A percentile compares a stretch with the other conserved stretches of the same genome.
These are phyloP conservation scores for Yarrowia yakushimensis DNA, from an alignment of 805 yeast species.

Conservation along the genomic window DNA sequence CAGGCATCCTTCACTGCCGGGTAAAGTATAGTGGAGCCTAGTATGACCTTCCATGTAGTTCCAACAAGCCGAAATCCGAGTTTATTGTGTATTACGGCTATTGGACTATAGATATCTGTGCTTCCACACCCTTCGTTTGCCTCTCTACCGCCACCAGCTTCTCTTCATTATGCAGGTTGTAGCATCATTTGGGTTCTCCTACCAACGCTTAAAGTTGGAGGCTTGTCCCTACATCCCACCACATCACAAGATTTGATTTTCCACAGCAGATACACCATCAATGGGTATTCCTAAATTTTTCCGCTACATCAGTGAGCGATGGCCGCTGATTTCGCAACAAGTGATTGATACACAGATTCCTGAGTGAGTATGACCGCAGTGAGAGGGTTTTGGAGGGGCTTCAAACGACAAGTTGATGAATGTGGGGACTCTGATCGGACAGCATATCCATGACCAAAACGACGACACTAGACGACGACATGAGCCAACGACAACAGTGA, in stretches of 20 bases:
- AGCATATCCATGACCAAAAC: neutral
- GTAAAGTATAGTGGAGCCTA: neutral
- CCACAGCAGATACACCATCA: constrained; percentile 1
- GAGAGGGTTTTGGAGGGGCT: neutral
- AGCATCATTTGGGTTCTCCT: constrained; percentile 25
- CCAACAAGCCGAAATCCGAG: neutral
- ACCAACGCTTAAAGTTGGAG: constrained; percentile 32
- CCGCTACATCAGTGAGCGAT: constrained; percentile 95
- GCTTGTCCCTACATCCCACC: constrained; percentile 13
- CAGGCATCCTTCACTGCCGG: neutral
- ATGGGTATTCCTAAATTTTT: constrained; percentile 96
- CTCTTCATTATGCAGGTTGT: neutral
- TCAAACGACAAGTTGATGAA: neutral
- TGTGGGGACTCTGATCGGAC: neutral
- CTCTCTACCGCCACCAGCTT: neutral
- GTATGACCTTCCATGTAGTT: neutral
- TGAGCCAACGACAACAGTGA: neutral
- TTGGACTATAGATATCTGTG: neutral
- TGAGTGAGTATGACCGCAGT: constrained; percentile 44
- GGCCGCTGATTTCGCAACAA: constrained; percentile 91
- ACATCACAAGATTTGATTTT: constrained; percentile 20
- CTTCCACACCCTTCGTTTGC: neutral
- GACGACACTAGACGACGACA: neutral
- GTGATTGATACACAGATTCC: constrained; percentile 80
- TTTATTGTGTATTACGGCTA: neutral